These are phyloP conservation scores for Scenedesmus sp. DNA, from an alignment of 163 green algal genomes.

Conservation along the genomic window DNA sequence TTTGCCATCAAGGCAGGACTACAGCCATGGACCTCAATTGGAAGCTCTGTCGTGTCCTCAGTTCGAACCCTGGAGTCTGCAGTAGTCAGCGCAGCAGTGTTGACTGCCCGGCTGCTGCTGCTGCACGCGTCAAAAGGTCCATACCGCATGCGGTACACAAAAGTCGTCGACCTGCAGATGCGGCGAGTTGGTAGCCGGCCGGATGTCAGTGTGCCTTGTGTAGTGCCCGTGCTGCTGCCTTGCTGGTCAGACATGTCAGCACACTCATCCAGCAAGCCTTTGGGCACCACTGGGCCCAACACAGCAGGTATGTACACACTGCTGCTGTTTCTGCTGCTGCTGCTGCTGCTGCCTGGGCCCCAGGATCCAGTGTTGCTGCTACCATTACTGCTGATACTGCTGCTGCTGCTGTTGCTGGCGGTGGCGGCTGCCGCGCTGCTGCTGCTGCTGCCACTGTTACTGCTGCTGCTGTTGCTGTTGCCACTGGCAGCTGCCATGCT, in stretches of 20 bases:
- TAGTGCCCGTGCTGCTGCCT: background rate
- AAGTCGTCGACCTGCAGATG: slow-evolving; percentile 14
- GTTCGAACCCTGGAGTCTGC: background rate
- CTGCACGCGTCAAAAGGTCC: background rate
- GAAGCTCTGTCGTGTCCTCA: background rate
- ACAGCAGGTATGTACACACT: background rate
- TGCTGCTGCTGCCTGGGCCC: background rate
- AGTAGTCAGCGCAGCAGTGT: background rate
- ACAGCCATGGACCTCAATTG: background rate
- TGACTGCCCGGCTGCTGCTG: background rate
- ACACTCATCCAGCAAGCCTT: slow-evolving; percentile 29
- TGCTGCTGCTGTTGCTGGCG: background rate
- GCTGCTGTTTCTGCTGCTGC: background rate
- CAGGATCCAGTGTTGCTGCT: background rate
- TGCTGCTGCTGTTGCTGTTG: background rate
- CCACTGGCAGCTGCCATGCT: too few species aligned
- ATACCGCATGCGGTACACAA: slow-evolving; percentile 28
- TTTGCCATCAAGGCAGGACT: background rate
- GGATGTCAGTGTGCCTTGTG: background rate
- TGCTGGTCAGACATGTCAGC: background rate
- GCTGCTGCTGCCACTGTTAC: background rate
- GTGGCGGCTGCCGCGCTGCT: too few species aligned
- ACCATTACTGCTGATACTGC: background rate
- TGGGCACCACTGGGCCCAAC: background rate
- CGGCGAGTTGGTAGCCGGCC: background rate